These are phyloP conservation scores for Globisporangium yorkense DNA, from an alignment of 352 stramenopile species.

Conservation along the genomic window DNA sequence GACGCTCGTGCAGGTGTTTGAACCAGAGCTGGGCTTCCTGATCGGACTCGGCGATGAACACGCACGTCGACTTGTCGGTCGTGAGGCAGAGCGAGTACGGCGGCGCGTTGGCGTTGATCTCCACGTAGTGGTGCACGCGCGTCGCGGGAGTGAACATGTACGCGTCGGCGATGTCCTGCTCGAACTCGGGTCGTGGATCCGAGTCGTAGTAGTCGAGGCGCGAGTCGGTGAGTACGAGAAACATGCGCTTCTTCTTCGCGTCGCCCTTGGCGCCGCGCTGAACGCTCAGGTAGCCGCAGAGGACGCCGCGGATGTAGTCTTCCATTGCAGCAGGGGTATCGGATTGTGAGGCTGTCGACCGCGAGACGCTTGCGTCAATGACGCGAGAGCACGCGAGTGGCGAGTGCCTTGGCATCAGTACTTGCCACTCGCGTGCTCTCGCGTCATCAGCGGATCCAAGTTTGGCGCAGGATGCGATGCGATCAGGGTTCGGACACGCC, in stretches of 20 bases:
- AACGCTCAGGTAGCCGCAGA: conserved; percentile 62
- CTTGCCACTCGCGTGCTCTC: too few relatives aligned
- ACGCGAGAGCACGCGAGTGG: too few relatives aligned
- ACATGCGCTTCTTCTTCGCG: conserved; percentile 51
- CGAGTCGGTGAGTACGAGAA: conserved; percentile 71
- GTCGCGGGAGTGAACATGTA: conserved; percentile 48
- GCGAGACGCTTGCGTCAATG: neutral
- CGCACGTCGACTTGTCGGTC: conserved; percentile 47
- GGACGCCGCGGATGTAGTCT: conserved; percentile 63
- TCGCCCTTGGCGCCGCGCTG: conserved; percentile 41
- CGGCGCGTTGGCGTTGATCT: conserved; percentile 55
- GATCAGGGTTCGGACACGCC: too few relatives aligned
- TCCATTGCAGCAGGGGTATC: conserved; percentile 27
- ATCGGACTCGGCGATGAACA: conserved; percentile 53
- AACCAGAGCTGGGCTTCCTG: conserved; percentile 44
- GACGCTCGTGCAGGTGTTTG: conserved; percentile 36
- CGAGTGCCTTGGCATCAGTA: too few relatives aligned
- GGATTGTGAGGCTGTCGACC: too few relatives aligned
- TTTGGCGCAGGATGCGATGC: too few relatives aligned
- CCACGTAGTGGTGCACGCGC: conserved; percentile 47
- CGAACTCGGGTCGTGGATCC: conserved; percentile 59
- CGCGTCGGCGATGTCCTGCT: conserved; percentile 39
- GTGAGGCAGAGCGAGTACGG: conserved; percentile 57
- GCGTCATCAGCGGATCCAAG: too few relatives aligned
- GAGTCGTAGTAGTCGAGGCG: conserved; percentile 65